These are phyloP conservation scores for Pseudonectria foliicola DNA, from an alignment of 2,329 filamentous ascomycete species.

Conservation along the genomic window DNA sequence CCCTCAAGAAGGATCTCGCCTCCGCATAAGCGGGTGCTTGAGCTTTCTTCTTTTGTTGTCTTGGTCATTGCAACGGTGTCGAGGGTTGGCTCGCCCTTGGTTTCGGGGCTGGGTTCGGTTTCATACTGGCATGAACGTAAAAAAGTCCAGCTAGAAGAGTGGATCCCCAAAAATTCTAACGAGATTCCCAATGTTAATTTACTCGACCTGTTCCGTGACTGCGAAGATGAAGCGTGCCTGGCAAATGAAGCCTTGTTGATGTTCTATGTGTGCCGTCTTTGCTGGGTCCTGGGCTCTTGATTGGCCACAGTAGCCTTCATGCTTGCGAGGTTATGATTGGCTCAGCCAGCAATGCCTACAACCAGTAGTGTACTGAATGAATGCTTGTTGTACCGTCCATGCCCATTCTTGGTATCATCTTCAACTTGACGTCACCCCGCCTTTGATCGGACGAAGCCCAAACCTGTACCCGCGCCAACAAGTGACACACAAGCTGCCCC, in stretches of 20 bases:
- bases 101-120: conserved; percentile 30
- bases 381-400: too few relatives aligned
- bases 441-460: conserved; percentile 11
- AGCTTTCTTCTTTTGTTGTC: conserved; percentile 36
- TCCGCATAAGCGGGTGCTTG: conserved; percentile 33
- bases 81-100: conserved; percentile 36
- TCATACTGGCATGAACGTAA: conserved; percentile 30
- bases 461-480: conserved; percentile 10
- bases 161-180: conserved; percentile 27
- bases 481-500: background rate
- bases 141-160: conserved; percentile 29
- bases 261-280: too few relatives aligned
- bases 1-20: conserved; percentile 93
- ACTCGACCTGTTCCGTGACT: conserved; percentile 14
- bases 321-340: too few relatives aligned
- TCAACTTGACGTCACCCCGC: conserved; percentile 26
- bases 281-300: too few relatives aligned
- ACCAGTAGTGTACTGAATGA: too few relatives aligned
- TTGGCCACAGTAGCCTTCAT: too few relatives aligned
- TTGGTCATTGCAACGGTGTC: conserved; percentile 49
- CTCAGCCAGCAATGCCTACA: too few relatives aligned
- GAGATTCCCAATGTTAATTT: conserved; percentile 28
- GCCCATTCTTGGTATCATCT: too few relatives aligned
- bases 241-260: too few relatives aligned
- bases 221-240: too few relatives aligned